Evolutionary conservation across 495 filamentous ascomycete species (phyloP), one percentile per base, ranked within the genome.

Genomic region (Venustampulla echinocandica): DNA sequence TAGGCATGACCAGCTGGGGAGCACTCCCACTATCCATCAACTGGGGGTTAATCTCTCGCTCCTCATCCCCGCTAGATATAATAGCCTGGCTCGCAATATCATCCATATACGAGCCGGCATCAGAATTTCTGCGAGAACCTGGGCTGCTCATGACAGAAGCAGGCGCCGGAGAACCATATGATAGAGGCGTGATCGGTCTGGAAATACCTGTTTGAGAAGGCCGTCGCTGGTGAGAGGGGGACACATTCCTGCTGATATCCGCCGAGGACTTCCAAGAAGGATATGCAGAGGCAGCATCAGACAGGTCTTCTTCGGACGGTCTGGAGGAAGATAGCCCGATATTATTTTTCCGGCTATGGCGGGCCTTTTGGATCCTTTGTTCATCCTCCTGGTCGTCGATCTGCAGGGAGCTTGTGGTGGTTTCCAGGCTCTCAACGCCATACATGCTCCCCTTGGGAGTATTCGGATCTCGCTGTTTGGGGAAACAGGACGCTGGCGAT

Each of bases 1-100:
- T 94, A 7, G 92, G 92, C 93, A 99, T 99, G 52, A 99, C 84
- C 13, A 99, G 75, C 63, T 97, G 90, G 23, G 90, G 87, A 14
- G 77, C 78, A 53, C 74, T 80, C 44, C 70, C 69, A 57, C 71
- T 70, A 55, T 70, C 67, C 59, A 71, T 69, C 50, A 52, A 60
- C 24, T 60, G 52, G 32, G 53, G 54, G 14, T 24, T 47, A n/a
- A 47, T 21, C 2, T 59, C 63, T n/a, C 60, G 62, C 3, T 69
- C 63, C n/a, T 67, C 68, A 10, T 77, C 71, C 1, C 73, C 73
- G 13, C 65, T 69, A n/a, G 56, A 52, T 2, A 39, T 55, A 57
- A 74, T 59, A 10, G 68, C 67, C 48, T 73, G 71, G 55, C 69
- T 77, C 17, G 63, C 58, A 1, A 61, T 55, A 47, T 80, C 77